Evolutionary conservation across 78 protist species (phyloP).

Genomic region (Pigoraptor vietnamica): DNA sequence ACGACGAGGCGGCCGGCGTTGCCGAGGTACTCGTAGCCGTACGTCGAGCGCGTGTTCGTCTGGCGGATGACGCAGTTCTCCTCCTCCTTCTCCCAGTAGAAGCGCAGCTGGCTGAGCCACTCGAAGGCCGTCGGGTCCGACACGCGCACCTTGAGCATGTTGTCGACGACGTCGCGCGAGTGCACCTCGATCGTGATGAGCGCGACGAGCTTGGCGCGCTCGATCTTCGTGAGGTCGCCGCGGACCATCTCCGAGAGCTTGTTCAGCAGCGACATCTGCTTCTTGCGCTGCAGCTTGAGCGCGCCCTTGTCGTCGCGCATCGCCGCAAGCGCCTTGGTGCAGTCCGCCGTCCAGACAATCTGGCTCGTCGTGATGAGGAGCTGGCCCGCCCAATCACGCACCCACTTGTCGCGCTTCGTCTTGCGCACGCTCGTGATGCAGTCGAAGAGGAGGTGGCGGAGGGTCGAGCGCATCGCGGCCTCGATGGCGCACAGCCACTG

Average conservation of each 20-base stretch:
- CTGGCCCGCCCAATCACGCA: constrained; percentile 61
- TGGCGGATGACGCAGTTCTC: constrained; percentile 40
- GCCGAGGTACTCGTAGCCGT: constrained; percentile 84
- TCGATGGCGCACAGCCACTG: constrained; percentile 75
- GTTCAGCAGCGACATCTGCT: constrained; percentile 42
- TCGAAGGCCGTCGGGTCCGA: constrained; percentile 39
- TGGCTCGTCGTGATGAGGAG: constrained; percentile 57
- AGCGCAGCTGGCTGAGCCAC: constrained; percentile 78
- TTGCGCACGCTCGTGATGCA: neutral
- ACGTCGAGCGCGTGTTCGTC: constrained; percentile 40
- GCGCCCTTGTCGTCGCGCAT: constrained; percentile 15
- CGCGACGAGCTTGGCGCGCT: constrained; percentile 58
- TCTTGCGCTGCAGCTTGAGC: constrained; percentile 25
- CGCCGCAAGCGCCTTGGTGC: constrained; percentile 24
- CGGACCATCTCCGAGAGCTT: constrained; percentile 46
- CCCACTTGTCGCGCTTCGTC: constrained; percentile 52
- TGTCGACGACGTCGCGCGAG: constrained; percentile 72
- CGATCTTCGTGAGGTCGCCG: constrained; percentile 22
- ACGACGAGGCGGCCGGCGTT: constrained; percentile 76
- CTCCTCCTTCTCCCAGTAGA: constrained; percentile 49
- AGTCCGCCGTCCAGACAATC: constrained; percentile 67
- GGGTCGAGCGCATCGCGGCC: constrained; percentile 30
- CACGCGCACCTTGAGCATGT: neutral
- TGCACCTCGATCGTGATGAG: constrained; percentile 89
- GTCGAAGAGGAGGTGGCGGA: constrained; percentile 3